Evolutionary conservation across 2,329 filamentous ascomycete species (phyloP).

Genomic region (Penicillium decumbens): DNA sequence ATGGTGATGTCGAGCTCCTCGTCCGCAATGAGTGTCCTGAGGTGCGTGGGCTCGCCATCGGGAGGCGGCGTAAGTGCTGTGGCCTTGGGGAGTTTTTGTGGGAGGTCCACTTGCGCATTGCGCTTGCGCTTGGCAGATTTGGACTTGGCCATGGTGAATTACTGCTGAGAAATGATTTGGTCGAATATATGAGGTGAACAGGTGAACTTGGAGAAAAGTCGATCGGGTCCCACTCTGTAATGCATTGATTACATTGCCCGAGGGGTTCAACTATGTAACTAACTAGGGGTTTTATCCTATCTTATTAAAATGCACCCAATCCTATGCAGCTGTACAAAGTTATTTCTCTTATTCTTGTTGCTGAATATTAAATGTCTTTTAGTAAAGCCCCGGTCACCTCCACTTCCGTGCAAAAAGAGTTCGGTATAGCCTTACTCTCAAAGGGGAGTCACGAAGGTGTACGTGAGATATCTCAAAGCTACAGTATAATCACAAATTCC

Average conservation of each 20-base stretch:
- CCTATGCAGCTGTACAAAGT: neutral
- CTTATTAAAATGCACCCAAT: neutral
- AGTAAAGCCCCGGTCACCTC: no score
- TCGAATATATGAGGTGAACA: no score
- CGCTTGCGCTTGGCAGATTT: constrained; percentile 32
- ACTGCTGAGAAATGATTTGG: no score
- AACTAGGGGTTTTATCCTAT: neutral
- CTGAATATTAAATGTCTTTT: neutral
- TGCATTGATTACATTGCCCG: neutral
- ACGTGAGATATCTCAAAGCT: no score
- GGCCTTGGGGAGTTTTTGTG: constrained; percentile 25
- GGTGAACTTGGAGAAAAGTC: neutral
- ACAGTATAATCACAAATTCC: constrained; percentile 24
- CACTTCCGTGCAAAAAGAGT: no score
- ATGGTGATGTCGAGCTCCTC: constrained; percentile 65
- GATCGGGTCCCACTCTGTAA: neutral
- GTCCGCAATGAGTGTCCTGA: constrained; percentile 30
- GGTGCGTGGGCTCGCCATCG: constrained; percentile 28
- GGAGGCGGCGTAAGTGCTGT: constrained; percentile 23
- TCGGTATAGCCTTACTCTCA: no score
- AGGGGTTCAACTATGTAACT: neutral
- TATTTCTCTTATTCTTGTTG: no score
- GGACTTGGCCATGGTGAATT: constrained; percentile 24
- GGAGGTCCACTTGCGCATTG: constrained; percentile 24
- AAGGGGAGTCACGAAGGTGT: no score